These are phyloP conservation scores for Mikania micrantha DNA, from an alignment of 129 eudicot genomes.

Conservation along the genomic window DNA sequence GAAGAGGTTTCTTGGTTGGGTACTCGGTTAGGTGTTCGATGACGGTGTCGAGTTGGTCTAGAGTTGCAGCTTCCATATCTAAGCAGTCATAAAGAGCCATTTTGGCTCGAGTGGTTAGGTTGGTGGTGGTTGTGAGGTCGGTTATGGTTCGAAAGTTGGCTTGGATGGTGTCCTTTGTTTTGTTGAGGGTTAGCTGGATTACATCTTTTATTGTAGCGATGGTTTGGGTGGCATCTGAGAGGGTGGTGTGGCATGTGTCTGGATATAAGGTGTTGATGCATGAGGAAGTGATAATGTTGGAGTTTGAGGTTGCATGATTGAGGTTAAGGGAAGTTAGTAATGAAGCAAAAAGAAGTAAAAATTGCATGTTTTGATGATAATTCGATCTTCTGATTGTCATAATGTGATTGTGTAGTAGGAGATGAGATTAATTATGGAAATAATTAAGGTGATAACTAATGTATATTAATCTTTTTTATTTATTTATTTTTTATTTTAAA, in stretches of 20 bases:
- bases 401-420: neutral
- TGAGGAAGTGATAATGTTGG: constrained; percentile 22
- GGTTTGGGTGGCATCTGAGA: constrained; percentile 8
- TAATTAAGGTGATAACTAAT: no score
- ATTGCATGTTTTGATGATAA: neutral
- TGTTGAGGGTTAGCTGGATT: constrained; percentile 43
- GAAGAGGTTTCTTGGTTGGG: constrained; percentile 29
- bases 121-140: constrained; percentile 15
- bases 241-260: constrained; percentile 50
- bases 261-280: constrained; percentile 58
- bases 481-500: no score
- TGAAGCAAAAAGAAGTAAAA: neutral
- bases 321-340: neutral
- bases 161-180: constrained; percentile 34
- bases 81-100: constrained; percentile 63
- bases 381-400: neutral
- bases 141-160: constrained; percentile 37
- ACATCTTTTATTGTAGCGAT: constrained; percentile 41
- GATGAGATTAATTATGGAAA: neutral
- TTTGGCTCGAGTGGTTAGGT: constrained; percentile 41
- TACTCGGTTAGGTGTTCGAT: constrained; percentile 33
- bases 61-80: constrained; percentile 43
- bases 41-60: constrained; percentile 44
- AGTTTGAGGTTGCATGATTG: neutral
- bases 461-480: no score